Evolutionary conservation across 1,284 basidiomycete genomes (phyloP).

Genomic region (Papiliotrema terrestris): DNA sequence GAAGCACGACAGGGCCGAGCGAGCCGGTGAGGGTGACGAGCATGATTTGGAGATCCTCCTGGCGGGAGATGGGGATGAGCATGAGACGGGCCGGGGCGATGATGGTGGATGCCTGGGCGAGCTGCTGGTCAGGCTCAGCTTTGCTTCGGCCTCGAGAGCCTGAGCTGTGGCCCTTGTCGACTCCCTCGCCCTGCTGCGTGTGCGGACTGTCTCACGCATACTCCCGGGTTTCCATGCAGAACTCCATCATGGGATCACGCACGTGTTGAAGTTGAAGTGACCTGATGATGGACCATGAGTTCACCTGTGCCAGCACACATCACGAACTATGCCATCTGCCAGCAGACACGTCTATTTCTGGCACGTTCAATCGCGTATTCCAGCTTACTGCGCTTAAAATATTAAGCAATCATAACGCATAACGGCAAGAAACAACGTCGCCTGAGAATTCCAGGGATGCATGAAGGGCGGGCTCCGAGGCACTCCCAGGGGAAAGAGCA

Average conservation of each 20-base stretch:
- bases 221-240: too few relatives aligned
- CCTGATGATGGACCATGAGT: not conserved
- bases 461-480: too few relatives aligned
- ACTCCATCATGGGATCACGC: too few relatives aligned
- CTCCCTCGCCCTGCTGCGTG: too few relatives aligned
- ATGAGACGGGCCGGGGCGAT: not conserved
- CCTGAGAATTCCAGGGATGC: too few relatives aligned
- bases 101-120: conserved; percentile 5
- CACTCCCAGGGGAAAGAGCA: too few relatives aligned
- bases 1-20: not conserved
- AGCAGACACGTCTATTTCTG: not conserved
- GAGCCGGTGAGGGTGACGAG: not conserved
- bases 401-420: too few relatives aligned
- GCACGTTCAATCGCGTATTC: too few relatives aligned
- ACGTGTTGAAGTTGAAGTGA: not conserved
- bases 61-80: not conserved
- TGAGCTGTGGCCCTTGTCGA: too few relatives aligned
- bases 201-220: too few relatives aligned
- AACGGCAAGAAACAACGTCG: too few relatives aligned
- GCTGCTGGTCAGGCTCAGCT: conserved; percentile 1
- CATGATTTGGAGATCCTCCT: not conserved
- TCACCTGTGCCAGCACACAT: not conserved
- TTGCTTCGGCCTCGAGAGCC: not conserved
- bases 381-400: too few relatives aligned
- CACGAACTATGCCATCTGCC: not conserved